Base-by-base conservation (phyloP, 2,329 filamentous ascomycete species). In the Botrytis cinerea region DNA sequence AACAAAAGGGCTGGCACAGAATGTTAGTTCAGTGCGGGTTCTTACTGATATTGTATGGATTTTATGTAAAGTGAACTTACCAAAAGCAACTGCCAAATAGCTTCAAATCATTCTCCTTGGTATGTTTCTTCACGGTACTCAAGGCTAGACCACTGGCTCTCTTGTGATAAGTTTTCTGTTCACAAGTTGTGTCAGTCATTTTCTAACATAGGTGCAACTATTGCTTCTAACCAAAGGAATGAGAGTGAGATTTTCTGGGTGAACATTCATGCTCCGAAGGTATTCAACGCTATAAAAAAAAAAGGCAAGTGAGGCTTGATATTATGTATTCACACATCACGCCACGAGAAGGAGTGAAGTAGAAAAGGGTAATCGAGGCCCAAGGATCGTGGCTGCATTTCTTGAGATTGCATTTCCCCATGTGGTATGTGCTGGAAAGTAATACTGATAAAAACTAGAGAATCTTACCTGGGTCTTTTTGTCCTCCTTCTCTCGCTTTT, bases 41-140 rank as follows among this genome's bases (percentile, higher is more conserved):
- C 46, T 71, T 48, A 71, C 71, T 77, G 76, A 75, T 67, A 64
- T 74, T 54, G 74, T 73, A 59, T n/a, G 70, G 54, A 46, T 28
- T 54, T 18, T 32, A 70, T 32, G 45, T 43, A 63, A 59, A 25
- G 61, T 68, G 9, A 66, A 82, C 85, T 78, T 84, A 93, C 92
- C 94, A 97, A 81, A 94, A 96, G 81, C 92, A 95, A 78, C 91
- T 92, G 43, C 93, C 93, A 80, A 92, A 97, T 2, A 97, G 84
- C 82, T 94, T 95, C 68, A 97, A 82, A 12, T 91, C 88, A 75
- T 88, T 85, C 9, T 94, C 91, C 74, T 88, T 88, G n/a, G 87
- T 85, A 78, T 93, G 94, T 71, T 87, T 90, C 79, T 89, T 89
- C 12, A 88, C 91, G 2, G 93, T 97, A 63, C 85, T 82, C 67